A percentile compares a stretch with the other conserved stretches of the same genome.
phyloP scores from a whole-genome alignment of 2,329 filamentous ascomycete species.

The Canariomyces notabilis region DNA sequence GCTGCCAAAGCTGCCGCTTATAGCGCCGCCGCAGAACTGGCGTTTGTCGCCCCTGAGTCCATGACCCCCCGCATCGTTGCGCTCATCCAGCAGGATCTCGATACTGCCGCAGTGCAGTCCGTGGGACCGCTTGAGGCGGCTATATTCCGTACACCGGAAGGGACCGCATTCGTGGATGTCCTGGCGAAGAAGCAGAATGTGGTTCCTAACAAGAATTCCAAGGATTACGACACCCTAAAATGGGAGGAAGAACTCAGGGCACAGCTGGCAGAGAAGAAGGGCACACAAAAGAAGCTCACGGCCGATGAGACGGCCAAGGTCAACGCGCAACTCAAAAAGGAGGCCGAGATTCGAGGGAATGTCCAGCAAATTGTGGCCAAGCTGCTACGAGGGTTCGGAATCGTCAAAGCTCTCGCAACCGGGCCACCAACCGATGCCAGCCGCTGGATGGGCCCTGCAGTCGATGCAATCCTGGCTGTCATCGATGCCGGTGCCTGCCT shows the following conservation, averaged over 20 bases:
- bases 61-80: slow-evolving; percentile 72
- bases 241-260: slow-evolving; percentile 91
- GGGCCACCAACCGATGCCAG: slow-evolving; percentile 86
- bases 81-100: slow-evolving; percentile 69
- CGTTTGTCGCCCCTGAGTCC: slow-evolving; percentile 82
- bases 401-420: slow-evolving; percentile 74
- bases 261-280: slow-evolving; percentile 90
- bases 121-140: slow-evolving; percentile 85
- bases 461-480: slow-evolving; percentile 65
- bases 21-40: slow-evolving; percentile 81
- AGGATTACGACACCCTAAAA: slow-evolving; percentile 92
- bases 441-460: slow-evolving; percentile 80
- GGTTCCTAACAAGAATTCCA: slow-evolving; percentile 79
- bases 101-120: slow-evolving; percentile 61
- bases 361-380: slow-evolving; percentile 65
- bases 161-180: slow-evolving; percentile 84
- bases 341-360: slow-evolving; percentile 70
- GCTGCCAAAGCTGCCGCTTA: slow-evolving; percentile 66
- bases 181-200: slow-evolving; percentile 72
- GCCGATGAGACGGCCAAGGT: slow-evolving; percentile 86
- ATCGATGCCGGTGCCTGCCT: slow-evolving; percentile 77
- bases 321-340: slow-evolving; percentile 84
- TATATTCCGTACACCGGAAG: slow-evolving; percentile 87
- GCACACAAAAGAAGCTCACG: slow-evolving; percentile 83
- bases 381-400: slow-evolving; percentile 76